These are phyloP conservation scores for Yarrowia osloensis DNA, from an alignment of 805 yeast species.

Conservation along the genomic window DNA sequence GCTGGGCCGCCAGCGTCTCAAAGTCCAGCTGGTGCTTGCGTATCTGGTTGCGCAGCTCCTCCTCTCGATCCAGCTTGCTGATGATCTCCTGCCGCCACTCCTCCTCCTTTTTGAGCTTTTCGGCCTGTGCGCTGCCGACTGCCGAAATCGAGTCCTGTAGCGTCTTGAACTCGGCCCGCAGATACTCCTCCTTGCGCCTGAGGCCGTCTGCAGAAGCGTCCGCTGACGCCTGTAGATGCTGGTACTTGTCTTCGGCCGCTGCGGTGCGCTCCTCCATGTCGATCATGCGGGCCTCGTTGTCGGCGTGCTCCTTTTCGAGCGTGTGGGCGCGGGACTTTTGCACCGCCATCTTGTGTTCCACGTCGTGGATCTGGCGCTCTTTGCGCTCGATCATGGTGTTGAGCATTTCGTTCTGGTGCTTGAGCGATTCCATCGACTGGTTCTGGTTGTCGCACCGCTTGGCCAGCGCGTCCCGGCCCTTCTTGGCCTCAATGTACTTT, in stretches of 20 bases:
- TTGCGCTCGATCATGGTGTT: conserved; percentile 68
- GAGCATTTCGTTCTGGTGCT: conserved; percentile 76
- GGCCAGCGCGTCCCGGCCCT: conserved; percentile 51
- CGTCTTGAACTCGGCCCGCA: not conserved
- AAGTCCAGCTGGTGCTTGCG: conserved; percentile 17
- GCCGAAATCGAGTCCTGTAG: not conserved
- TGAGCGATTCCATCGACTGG: conserved; percentile 46
- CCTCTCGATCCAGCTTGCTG: not conserved
- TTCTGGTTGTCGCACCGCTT: conserved; percentile 36
- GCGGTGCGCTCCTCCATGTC: conserved; percentile 49
- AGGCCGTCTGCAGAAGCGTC: conserved; percentile 53
- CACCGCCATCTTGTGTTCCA: conserved; percentile 54
- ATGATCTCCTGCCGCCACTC: conserved; percentile 1
- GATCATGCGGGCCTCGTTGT: conserved; percentile 21
- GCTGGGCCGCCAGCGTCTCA: conserved; percentile 1
- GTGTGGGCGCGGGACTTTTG: conserved; percentile 24
- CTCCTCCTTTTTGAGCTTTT: not conserved
- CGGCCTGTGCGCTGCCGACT: not conserved
- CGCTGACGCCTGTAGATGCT: conserved; percentile 54
- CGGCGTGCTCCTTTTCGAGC: conserved; percentile 16
- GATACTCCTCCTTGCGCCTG: conserved; percentile 44
- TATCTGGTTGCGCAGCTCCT: conserved; percentile 8
- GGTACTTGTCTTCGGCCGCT: conserved; percentile 50
- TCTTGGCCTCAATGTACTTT: conserved; percentile 52
- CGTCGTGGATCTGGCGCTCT: conserved; percentile 65